Conservation (phyloP, 2,329 filamentous ascomycete species). For the Scytalidium sp. region DNA sequence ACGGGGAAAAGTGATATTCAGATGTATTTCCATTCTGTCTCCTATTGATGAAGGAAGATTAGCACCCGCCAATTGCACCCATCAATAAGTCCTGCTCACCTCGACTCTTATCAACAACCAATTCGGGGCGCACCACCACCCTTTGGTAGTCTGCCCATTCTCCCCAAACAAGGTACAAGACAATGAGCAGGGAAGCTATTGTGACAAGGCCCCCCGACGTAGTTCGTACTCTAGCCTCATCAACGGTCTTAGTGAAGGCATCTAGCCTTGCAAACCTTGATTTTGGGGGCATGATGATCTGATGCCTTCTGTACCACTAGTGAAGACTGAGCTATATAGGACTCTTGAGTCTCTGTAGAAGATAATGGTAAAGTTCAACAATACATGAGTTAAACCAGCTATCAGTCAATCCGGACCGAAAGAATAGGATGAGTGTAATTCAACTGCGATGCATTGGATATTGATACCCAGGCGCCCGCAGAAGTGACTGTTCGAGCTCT, state of each 20-base stretch:
- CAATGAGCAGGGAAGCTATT: conserved; percentile 82
- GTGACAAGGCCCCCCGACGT: conserved; percentile 95
- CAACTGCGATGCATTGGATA: not conserved
- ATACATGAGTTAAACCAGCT: not conserved
- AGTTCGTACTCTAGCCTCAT: conserved; percentile 94
- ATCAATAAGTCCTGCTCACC: conserved; percentile 47
- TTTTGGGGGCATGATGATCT: conserved; percentile 72
- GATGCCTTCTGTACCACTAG: not conserved
- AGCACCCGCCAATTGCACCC: conserved; percentile 5
- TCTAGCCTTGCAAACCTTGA: conserved; percentile 95
- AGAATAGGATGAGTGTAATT: not conserved
- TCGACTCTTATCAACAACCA: conserved; percentile 95
- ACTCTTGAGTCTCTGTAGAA: not conserved
- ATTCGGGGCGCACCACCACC: conserved; percentile 82
- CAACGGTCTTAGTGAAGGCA: conserved; percentile 98
- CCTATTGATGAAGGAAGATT: conserved; percentile 45
- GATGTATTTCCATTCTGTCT: conserved; percentile 98
- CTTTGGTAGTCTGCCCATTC: conserved; percentile 94
- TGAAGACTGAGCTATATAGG: not conserved
- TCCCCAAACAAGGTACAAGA: conserved; percentile 85
- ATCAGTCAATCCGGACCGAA: not conserved
- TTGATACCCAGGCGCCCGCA: not conserved
- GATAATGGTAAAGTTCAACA: not conserved
- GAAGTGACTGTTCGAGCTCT: not conserved
- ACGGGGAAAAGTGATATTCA: conserved; percentile 93